Evolutionary conservation across 2,329 filamentous ascomycete genomes (phyloP), one percentile per base, ranked within the genome.

Genomic region (Leptosphaerulina australis): DNA sequence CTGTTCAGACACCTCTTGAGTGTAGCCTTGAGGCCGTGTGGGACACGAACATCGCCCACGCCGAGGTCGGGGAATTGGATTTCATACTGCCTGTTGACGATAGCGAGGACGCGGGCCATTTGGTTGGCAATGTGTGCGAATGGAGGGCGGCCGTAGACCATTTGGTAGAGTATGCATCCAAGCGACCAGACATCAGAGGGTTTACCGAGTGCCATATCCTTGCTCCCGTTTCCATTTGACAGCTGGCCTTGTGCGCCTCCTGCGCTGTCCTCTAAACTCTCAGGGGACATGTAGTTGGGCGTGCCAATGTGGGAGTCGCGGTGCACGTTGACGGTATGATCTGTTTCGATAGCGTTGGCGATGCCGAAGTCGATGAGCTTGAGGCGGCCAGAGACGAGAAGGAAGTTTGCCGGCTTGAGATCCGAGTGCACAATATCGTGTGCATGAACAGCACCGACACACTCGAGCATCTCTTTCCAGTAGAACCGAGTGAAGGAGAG

Each of bases 381-480:
- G 28, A 99, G 80, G 20, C 88, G 84, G 18, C 94, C 94, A 68
- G 91, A 86, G 14, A 96, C 91, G 15, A 97, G 81, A 18, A 99
- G 88, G 71, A 99, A 99, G 71, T 99, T 99, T 64, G 92, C 92
- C 0, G 94, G 94, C 74, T 99, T 99, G 28, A 99, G 80, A 69
- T 99, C 94, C 0, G 91, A 96, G 75, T 99, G 94, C 3, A 99
- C 94, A 57, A 99, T 92, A 67, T 97, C 91, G 70, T 88, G 82
- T 10, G 88, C 83, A 69, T 99, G 94, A 1, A 99, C 91, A 0
- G 93, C 85, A 60, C 90, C 84, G 5, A 99, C 85, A 69, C 94
- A 97, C 72, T 96, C 91, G 14, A 99, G 86, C 94, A 99, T 99
- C 75, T 99, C 94, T 73, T 96, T 94, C 94, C 94, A 99, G 79